A percentile compares a stretch with the other conserved stretches of the same genome.
phyloP scores from a whole-genome alignment of 2,329 filamentous ascomycete species.

The Neopestalotiopsis sp. region DNA sequence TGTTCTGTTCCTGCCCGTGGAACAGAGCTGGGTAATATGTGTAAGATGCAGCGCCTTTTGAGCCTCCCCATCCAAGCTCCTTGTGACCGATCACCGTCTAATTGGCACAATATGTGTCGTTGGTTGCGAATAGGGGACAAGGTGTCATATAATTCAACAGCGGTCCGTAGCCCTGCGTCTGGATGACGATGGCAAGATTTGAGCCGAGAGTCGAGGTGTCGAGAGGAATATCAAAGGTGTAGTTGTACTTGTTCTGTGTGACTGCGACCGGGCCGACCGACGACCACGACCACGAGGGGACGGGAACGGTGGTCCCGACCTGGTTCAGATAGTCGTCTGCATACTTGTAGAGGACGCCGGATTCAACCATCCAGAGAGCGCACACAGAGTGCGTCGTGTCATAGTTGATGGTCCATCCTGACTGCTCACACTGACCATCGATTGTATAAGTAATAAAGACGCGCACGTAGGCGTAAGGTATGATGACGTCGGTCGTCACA shows the following conservation, averaged over 20 bases:
- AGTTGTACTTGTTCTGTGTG: not conserved
- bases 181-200: not conserved
- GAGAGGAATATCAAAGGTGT: not conserved
- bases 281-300: not conserved
- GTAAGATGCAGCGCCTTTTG: not conserved
- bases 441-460: not conserved
- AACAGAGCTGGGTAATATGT: not conserved
- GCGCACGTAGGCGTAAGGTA: constrained; percentile 2
- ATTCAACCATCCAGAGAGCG: not conserved
- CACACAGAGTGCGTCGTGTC: not conserved
- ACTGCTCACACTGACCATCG: not conserved
- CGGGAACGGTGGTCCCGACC: not conserved
- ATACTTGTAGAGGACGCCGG: not conserved
- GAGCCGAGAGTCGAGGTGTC: not conserved
- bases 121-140: not conserved
- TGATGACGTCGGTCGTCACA: not conserved
- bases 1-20: not conserved
- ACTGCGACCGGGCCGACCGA: not conserved
- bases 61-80: not conserved
- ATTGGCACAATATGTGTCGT: not conserved
- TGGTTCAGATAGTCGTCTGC: not conserved
- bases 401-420: not conserved
- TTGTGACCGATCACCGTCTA: not conserved
- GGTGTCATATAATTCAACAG: not conserved
- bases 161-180: not conserved